Conservation (phyloP, 2,329 filamentous ascomycete species). For the Zasmidium citrigriseum region DNA sequence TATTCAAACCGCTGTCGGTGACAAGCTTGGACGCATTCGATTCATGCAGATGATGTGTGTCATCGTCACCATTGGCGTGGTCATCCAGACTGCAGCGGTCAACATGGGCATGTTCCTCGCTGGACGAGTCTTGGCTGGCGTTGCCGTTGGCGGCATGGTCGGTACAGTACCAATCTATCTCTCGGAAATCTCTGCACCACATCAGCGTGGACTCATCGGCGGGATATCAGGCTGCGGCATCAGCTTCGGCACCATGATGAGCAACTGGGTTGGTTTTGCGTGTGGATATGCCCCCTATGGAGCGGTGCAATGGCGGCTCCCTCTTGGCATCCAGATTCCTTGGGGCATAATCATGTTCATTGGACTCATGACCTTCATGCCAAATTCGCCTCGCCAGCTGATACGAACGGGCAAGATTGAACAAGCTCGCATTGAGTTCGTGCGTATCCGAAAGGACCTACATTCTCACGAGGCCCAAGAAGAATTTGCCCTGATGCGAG, state of each 20-base stretch:
- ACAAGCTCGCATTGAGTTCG: constrained; percentile 51
- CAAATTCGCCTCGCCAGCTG: constrained; percentile 56
- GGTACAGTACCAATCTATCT: constrained; percentile 59
- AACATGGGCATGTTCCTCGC: constrained; percentile 42
- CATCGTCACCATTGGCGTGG: constrained; percentile 56
- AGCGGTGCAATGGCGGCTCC: constrained; percentile 56
- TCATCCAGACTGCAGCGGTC: constrained; percentile 56
- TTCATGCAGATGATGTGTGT: constrained; percentile 50
- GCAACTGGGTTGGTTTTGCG: constrained; percentile 60
- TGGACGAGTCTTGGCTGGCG: constrained; percentile 31
- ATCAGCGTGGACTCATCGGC: constrained; percentile 53
- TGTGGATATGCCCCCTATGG: constrained; percentile 58
- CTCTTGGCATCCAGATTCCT: constrained; percentile 57
- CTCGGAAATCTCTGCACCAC: constrained; percentile 52
- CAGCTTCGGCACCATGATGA: constrained; percentile 57
- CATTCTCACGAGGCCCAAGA: constrained; percentile 46
- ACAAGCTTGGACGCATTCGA: constrained; percentile 43
- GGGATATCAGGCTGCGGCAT: constrained; percentile 54
- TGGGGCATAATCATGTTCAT: constrained; percentile 58
- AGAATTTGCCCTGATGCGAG: constrained; percentile 57
- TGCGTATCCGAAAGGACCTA: constrained; percentile 51
- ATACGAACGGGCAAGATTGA: constrained; percentile 53
- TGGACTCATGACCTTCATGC: constrained; percentile 59
- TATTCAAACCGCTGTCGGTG: constrained; percentile 54
- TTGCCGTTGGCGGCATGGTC: constrained; percentile 33